Percentiles rank a stretch among this genome's conserved stretches.
These are phyloP conservation scores for Brassica incana DNA, from an alignment of 345 rosid genomes.

Conservation along the genomic window DNA sequence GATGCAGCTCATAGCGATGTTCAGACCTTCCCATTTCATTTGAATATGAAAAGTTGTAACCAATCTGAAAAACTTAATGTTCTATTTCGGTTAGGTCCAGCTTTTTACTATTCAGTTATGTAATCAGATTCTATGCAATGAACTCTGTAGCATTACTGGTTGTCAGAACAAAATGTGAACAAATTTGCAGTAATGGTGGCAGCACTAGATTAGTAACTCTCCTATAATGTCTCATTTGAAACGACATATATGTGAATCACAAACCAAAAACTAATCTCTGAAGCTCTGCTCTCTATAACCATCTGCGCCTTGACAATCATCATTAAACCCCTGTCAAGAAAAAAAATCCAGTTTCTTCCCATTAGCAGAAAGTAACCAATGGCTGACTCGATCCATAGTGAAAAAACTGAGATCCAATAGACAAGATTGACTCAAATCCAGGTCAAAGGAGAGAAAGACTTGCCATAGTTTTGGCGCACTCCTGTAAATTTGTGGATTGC, in stretches of 20 bases:
- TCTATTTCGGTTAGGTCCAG: background rate
- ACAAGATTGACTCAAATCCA: background rate
- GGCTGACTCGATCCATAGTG: background rate
- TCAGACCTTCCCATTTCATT: conserved; percentile 21
- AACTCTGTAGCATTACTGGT: conserved; percentile 1
- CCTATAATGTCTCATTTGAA: conserved; percentile 2
- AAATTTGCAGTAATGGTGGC: background rate
- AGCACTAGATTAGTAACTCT: background rate
- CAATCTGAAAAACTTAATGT: background rate
- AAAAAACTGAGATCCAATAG: background rate
- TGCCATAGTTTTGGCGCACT: conserved; percentile 83
- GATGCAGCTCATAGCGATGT: conserved; percentile 8
- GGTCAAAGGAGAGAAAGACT: conserved; percentile 22
- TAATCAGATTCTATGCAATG: conserved; percentile 11
- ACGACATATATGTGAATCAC: background rate
- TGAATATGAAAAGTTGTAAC: conserved; percentile 23
- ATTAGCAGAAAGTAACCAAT: background rate
- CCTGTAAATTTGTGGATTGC: conserved; percentile 73
- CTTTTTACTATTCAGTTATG: conserved; percentile 22
- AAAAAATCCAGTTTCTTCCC: conserved; percentile 1
- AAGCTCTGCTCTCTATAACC: conserved; percentile 17
- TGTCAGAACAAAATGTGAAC: conserved; percentile 12
- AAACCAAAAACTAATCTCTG: conserved; percentile 20
- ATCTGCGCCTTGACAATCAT: background rate
- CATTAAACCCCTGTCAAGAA: conserved; percentile 34